These are phyloP conservation scores for Eucalyptus decipiens DNA, from an alignment of 345 rosid genomes.

Conservation along the genomic window DNA sequence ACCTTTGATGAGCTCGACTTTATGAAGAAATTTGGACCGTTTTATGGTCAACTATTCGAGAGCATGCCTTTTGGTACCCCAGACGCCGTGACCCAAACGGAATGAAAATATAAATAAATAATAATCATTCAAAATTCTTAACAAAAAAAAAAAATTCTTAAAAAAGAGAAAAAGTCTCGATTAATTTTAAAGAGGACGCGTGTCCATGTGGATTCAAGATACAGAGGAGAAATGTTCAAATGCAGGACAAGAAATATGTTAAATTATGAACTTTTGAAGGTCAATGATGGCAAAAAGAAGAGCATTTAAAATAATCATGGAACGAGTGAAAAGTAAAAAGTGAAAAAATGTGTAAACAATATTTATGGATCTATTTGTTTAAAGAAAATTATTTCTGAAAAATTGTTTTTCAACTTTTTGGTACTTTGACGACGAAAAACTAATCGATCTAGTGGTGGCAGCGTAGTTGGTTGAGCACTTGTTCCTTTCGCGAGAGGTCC, in stretches of 20 bases:
- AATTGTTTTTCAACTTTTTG: too few relatives aligned
- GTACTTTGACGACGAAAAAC: too few relatives aligned
- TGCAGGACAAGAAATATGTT: not conserved
- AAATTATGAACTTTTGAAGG: not conserved
- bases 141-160: not conserved
- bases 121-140: not conserved
- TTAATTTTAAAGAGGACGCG: not conserved
- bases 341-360: not conserved
- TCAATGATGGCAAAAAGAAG: too few relatives aligned
- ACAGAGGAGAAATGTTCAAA: not conserved
- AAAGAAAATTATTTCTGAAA: too few relatives aligned
- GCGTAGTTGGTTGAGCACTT: too few relatives aligned
- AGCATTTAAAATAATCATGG: not conserved
- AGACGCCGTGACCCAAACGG: not conserved
- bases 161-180: not conserved
- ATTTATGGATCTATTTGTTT: not conserved
- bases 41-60: not conserved
- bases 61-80: not conserved
- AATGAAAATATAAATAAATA: not conserved
- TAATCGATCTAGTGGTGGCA: too few relatives aligned
- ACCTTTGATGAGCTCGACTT: not conserved
- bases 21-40: not conserved
- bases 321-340: not conserved
- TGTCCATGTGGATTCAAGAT: not conserved
- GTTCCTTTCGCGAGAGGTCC: too few relatives aligned